Percentiles rank a stretch among this genome's conserved stretches.
phyloP scores from a whole-genome alignment of 2,329 filamentous ascomycete genomes.

The Calonectria ilicicola region DNA sequence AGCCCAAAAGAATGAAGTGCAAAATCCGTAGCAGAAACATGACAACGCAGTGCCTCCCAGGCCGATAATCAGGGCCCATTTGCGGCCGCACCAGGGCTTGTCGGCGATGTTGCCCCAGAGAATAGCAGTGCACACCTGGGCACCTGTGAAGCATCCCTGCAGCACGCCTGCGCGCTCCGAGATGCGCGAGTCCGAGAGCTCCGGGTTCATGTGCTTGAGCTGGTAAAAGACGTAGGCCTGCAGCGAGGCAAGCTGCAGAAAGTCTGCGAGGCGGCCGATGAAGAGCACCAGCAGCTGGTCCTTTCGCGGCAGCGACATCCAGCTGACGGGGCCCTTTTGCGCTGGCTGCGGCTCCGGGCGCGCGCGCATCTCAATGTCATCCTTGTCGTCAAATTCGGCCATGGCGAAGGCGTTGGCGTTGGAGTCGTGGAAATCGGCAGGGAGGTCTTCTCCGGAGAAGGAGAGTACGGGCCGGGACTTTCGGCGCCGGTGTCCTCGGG shows the following conservation, averaged over 20 bases:
- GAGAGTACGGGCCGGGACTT: conserved; percentile 18
- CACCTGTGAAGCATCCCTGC: conserved; percentile 78
- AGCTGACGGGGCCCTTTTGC: conserved; percentile 64
- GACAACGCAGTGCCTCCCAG: conserved; percentile 75
- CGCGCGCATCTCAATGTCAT: conserved; percentile 12
- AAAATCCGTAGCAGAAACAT: conserved; percentile 79
- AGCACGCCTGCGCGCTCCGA: conserved; percentile 77
- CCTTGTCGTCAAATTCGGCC: conserved; percentile 19
- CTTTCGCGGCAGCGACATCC: conserved; percentile 78
- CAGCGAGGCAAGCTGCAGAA: conserved; percentile 76
- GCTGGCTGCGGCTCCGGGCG: conserved; percentile 3
- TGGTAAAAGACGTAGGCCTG: conserved; percentile 83
- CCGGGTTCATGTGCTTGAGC: conserved; percentile 73
- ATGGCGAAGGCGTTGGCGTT: conserved; percentile 5
- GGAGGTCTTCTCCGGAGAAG: neutral
- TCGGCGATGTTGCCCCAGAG: conserved; percentile 78
- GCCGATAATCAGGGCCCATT: conserved; percentile 77
- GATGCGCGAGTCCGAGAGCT: conserved; percentile 65
- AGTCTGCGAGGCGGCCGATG: conserved; percentile 78
- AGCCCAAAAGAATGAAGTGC: conserved; percentile 72
- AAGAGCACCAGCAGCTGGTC: conserved; percentile 78
- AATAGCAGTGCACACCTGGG: conserved; percentile 80
- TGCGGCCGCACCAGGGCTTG: conserved; percentile 70
- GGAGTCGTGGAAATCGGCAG: neutral
- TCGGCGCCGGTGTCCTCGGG: conserved; percentile 26